Evolutionary conservation across 2,329 filamentous ascomycete species (phyloP).

Genomic region (Xylariaceae sp.): DNA sequence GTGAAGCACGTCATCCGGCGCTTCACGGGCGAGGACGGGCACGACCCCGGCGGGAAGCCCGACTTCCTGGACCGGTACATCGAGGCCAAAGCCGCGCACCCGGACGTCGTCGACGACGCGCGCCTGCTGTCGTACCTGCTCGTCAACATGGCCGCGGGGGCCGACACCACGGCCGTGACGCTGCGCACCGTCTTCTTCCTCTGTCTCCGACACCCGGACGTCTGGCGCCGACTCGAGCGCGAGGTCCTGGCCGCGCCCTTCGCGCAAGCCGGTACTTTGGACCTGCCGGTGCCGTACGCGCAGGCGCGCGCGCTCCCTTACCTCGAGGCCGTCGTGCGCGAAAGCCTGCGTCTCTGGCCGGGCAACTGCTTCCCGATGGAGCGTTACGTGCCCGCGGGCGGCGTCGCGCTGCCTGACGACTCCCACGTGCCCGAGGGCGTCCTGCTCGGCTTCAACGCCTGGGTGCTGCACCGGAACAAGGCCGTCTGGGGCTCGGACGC

Average conservation of each 20-base stretch:
- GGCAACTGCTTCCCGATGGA: constrained; percentile 4
- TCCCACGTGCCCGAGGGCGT: constrained; percentile 7
- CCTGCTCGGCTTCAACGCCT: constrained; percentile 8
- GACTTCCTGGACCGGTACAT: constrained; percentile 33
- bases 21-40: constrained; percentile 10
- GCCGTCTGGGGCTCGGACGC: constrained; percentile 9
- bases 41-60: constrained; percentile 14
- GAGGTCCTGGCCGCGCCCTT: constrained; percentile 10
- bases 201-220: constrained; percentile 2
- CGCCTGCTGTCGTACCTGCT: constrained; percentile 1
- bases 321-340: constrained; percentile 10
- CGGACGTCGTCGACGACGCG: constrained; percentile 28
- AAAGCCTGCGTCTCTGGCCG: constrained; percentile 8
- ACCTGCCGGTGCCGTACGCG: not conserved
- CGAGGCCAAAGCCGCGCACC: constrained; percentile 26
- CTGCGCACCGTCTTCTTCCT: constrained; percentile 9
- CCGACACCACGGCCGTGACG: constrained; percentile 7
- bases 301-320: constrained; percentile 5
- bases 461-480: constrained; percentile 6
- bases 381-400: constrained; percentile 10
- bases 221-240: constrained; percentile 5
- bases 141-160: constrained; percentile 4
- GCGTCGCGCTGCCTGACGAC: constrained; percentile 7
- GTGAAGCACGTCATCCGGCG: constrained; percentile 16
- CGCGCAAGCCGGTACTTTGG: not conserved